A percentile compares a stretch with the other conserved stretches of the same genome.
These are phyloP conservation scores for Senna siamea DNA, from an alignment of 306 rosid genomes.

Conservation along the genomic window DNA sequence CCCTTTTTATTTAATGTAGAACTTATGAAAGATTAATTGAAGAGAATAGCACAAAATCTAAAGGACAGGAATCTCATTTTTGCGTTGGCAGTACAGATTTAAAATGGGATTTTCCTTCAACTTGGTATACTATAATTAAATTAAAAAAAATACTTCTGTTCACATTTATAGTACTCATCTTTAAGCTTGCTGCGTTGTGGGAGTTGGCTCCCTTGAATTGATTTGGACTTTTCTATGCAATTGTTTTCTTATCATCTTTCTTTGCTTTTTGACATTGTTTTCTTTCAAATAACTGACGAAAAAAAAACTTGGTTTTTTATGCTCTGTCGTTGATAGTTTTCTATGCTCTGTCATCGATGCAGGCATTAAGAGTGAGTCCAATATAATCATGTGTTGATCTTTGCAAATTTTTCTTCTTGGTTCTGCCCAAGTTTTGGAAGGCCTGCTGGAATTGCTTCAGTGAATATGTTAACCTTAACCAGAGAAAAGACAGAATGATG, in stretches of 20 bases:
- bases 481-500: slow-evolving; percentile 37
- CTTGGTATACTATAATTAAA: neutral
- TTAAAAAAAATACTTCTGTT: neutral
- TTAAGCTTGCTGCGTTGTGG: neutral
- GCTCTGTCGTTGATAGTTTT: slow-evolving; percentile 28
- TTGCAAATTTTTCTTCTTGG: slow-evolving; percentile 40
- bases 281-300: neutral
- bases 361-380: slow-evolving; percentile 79
- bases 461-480: slow-evolving; percentile 38
- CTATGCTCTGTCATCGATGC: slow-evolving; percentile 39
- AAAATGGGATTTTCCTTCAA: neutral
- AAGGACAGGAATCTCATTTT: neutral
- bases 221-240: slow-evolving; percentile 10
- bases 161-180: neutral
- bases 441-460: slow-evolving; percentile 40
- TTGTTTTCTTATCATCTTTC: neutral
- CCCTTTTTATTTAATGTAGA: no score
- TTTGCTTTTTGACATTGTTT: neutral
- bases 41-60: neutral
- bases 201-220: slow-evolving; percentile 18
- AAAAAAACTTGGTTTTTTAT: slow-evolving; percentile 28
- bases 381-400: slow-evolving; percentile 45
- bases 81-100: neutral
- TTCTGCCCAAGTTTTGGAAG: slow-evolving; percentile 35
- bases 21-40: no score